Base-by-base conservation (phyloP, 2,329 filamentous ascomycete genomes). In the Aspergillus melleus region DNA sequence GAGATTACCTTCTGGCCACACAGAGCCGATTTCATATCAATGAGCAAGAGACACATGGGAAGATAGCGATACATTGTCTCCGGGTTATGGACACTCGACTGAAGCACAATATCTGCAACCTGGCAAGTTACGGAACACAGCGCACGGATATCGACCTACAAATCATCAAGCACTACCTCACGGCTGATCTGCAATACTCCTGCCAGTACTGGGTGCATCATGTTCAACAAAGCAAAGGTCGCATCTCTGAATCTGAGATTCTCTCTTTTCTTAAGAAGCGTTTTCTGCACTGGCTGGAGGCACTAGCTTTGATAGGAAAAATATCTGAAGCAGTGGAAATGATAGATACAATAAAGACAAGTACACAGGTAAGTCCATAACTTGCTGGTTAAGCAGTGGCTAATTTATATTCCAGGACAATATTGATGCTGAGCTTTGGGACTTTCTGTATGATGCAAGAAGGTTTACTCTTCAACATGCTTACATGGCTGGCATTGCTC, bases 121-220 rank as follows among this genome's bases (percentile, higher is more conserved):
- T 42, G 36, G 6, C 36, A 42, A 42, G 36, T 39, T 49, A 59
- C 42, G 60, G 63, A 47, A 61, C 26, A 24, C 55, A 55, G 12
- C 26, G 55, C 16, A 24, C 22, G 36, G 46, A 64, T 46, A 63
- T 64, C 9, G 51, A 50, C 29, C 4, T 2, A 11, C 11, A 52
- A 11, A 20, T 49, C 3, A 42, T 61, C 8, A 32, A 54, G 3
- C 30, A 60, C 16, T 9, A 47, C 36, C 53, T 72, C 16, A 53
- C 62, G 24, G 16, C 61, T n/a, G 64, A 64, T n/a, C 20, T 72
- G 1, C 60, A 67, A 59, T 73, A 73, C 58, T 56, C 66, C 49
- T 74, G 69, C 55, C 64, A 58, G 10, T 70, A 71, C 58, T 76
- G 70, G 72, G 63, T 65, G 20, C 47, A 71, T 44, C 68, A 75